Percentiles rank a stretch among this genome's conserved stretches.
These are phyloP conservation scores for Plasmodium vinckei DNA, from an alignment of 169 alveolate species.

Conservation along the genomic window DNA sequence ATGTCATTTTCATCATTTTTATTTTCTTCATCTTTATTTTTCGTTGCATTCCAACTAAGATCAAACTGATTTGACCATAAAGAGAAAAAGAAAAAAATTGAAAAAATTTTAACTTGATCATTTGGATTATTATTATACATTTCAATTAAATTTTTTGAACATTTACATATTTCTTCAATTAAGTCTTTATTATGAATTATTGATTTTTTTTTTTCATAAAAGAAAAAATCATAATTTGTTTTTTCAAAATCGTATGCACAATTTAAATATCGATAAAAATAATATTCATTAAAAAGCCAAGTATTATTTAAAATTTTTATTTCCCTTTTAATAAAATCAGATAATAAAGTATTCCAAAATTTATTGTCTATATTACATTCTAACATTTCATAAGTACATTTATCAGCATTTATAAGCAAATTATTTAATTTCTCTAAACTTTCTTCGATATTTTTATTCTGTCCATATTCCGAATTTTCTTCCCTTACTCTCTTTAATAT, in stretches of 20 bases:
- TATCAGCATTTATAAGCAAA: conserved; percentile 29
- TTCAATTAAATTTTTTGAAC: conserved; percentile 36
- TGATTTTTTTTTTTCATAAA: conserved; percentile 50
- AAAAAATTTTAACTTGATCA: conserved; percentile 28
- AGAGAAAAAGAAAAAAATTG: conserved; percentile 42
- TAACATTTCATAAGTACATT: conserved; percentile 54
- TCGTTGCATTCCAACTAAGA: conserved; percentile 70
- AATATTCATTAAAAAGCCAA: conserved; percentile 66
- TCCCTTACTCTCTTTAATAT: conserved; percentile 46
- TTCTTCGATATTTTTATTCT: conserved; percentile 18
- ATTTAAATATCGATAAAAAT: conserved; percentile 54
- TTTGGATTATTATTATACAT: conserved; percentile 16
- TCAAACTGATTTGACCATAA: conserved; percentile 71
- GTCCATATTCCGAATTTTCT: conserved; percentile 35
- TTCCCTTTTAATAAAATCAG: conserved; percentile 17
- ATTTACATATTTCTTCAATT: conserved; percentile 61
- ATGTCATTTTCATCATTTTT: conserved; percentile 32
- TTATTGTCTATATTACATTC: conserved; percentile 24
- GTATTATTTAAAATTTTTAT: conserved; percentile 18
- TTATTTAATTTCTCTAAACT: conserved; percentile 40
- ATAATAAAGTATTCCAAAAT: conserved; percentile 31
- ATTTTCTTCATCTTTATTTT: conserved; percentile 25
- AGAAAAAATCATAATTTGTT: conserved; percentile 47
- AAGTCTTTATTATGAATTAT: conserved; percentile 19
- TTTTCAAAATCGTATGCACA: conserved; percentile 74